Percentiles rank a stretch among this genome's conserved stretches.
Conservation (phyloP, 2,329 filamentous ascomycete species). For the Botrytis fabae region DNA sequence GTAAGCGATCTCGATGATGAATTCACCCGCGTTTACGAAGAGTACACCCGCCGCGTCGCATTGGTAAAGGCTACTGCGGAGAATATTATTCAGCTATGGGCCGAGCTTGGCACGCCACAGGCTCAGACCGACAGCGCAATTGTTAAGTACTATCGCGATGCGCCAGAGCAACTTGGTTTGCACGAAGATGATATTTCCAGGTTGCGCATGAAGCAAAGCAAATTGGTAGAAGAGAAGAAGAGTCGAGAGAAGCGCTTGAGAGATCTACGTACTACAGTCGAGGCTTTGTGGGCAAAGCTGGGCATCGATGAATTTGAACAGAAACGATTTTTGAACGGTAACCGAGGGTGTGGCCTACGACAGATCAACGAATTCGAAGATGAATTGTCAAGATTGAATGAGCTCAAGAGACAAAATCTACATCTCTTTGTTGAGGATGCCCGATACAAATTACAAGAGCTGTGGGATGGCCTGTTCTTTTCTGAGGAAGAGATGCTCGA, state of each 20-base stretch:
- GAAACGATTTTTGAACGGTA: slow-evolving; percentile 80
- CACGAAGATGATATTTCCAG: slow-evolving; percentile 81
- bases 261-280: slow-evolving; percentile 76
- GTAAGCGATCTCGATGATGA: slow-evolving; percentile 84
- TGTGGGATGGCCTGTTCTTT: slow-evolving; percentile 93
- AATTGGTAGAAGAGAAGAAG: slow-evolving; percentile 85
- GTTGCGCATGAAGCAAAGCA: slow-evolving; percentile 74
- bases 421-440: slow-evolving; percentile 96
- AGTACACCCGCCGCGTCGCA: slow-evolving; percentile 82
- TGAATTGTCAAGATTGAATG: slow-evolving; percentile 80
- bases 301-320: slow-evolving; percentile 79
- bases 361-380: slow-evolving; percentile 97
- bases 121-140: slow-evolving; percentile 86
- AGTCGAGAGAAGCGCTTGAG: slow-evolving; percentile 72
- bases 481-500: slow-evolving; percentile 99
- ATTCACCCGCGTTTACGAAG: slow-evolving; percentile 93
- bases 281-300: slow-evolving; percentile 84
- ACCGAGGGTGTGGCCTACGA: slow-evolving; percentile 86
- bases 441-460: slow-evolving; percentile 82
- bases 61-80: slow-evolving; percentile 74
- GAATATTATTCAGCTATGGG: slow-evolving; percentile 92
- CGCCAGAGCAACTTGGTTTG: slow-evolving; percentile 90
- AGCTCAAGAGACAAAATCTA: slow-evolving; percentile 92
- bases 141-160: slow-evolving; percentile 84
- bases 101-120: slow-evolving; percentile 90